Conservation (phyloP, 73 alveolate species). For the Paramecium caudatum region DNA sequence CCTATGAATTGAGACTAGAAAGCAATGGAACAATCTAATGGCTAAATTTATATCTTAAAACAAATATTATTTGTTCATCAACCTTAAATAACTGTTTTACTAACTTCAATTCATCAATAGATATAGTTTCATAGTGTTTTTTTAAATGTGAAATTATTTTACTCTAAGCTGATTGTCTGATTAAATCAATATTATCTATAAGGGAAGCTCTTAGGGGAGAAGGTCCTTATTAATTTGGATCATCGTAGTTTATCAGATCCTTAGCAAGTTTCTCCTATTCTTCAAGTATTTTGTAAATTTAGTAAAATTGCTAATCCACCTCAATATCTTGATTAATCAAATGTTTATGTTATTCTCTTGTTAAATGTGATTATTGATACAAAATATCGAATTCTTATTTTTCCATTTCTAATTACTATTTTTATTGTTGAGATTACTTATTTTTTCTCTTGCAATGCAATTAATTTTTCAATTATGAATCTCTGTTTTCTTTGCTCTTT, state of each 20-base stretch:
- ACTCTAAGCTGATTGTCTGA: conserved; percentile 29
- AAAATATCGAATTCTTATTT: background rate
- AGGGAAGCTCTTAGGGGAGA: conserved; percentile 26
- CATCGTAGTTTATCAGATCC: conserved; percentile 28
- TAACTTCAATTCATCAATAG: conserved; percentile 25
- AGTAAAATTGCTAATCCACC: conserved; percentile 14
- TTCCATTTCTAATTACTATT: conserved; percentile 34
- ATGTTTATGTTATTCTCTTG: background rate
- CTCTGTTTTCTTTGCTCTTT: background rate
- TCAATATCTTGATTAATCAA: conserved; percentile 29
- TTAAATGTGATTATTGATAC: conserved; percentile 11
- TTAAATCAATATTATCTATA: conserved; percentile 11
- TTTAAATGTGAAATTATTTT: conserved; percentile 26
- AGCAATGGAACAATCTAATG: background rate
- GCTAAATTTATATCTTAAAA: conserved; percentile 46
- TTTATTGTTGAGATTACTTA: background rate
- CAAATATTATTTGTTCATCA: conserved; percentile 17
- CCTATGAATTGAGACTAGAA: background rate
- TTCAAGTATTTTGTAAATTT: conserved; percentile 1
- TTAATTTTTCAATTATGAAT: conserved; percentile 22
- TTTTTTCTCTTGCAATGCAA: conserved; percentile 52
- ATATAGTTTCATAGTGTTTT: conserved; percentile 38
- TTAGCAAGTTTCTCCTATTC: conserved; percentile 18
- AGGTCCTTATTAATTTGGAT: conserved; percentile 7
- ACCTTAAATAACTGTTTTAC: background rate